A percentile compares a stretch with the other conserved stretches of the same genome.
Conservation (phyloP, 305 asterid genomes). For the Stenogyne calaminthoides region DNA sequence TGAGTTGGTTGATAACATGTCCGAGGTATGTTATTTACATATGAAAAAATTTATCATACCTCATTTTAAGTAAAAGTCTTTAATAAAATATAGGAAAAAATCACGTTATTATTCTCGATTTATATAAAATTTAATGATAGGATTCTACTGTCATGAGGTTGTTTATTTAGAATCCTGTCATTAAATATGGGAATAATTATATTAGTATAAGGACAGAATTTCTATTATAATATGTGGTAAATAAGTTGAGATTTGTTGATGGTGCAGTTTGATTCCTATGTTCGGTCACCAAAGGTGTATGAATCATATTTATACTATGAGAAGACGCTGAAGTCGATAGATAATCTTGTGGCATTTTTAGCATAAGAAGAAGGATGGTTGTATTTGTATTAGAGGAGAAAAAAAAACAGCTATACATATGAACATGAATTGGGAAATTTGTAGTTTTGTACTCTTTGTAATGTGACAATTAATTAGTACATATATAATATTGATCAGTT, state of each 20-base stretch:
- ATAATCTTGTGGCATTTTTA: constrained; percentile 68
- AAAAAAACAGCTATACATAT: neutral
- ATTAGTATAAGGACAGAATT: no score
- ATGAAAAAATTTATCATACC: no score
- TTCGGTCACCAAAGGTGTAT: constrained; percentile 81
- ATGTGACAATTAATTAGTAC: neutral
- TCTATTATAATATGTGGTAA: neutral
- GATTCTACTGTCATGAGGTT: no score
- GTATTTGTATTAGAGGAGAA: no score
- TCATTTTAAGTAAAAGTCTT: no score
- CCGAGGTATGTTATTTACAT: constrained; percentile 60
- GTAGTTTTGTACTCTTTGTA: neutral
- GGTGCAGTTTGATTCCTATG: constrained; percentile 70
- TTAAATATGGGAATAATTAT: no score
- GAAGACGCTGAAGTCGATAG: constrained; percentile 82
- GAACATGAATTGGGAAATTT: neutral
- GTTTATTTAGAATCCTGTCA: no score
- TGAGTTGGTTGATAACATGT: constrained; percentile 70
- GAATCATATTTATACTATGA: constrained; percentile 82
- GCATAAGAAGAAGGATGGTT: constrained; percentile 20
- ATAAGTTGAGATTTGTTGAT: neutral
- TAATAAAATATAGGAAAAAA: no score
- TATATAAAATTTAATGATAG: no score
- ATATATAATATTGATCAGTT: neutral
- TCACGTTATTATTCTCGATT: no score